phyloP scores from a whole-genome alignment of 345 rosid genomes.

The Rhodamnia argentea region DNA sequence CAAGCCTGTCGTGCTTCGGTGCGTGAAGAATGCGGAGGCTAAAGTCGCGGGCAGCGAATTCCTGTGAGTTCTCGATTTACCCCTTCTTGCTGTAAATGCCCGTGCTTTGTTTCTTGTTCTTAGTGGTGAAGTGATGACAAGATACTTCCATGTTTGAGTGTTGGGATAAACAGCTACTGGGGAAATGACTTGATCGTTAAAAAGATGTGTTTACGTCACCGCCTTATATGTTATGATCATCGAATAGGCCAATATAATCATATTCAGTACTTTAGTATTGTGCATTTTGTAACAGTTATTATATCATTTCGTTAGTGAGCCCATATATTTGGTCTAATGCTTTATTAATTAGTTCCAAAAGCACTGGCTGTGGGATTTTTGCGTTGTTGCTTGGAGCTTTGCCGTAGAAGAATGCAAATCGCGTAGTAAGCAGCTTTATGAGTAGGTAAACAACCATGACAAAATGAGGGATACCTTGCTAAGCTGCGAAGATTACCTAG shows the following conservation, averaged over 20 bases:
- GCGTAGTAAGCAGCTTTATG: neutral
- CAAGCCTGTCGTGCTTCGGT: constrained; percentile 80
- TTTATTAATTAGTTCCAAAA: neutral
- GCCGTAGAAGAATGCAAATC: neutral
- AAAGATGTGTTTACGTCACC: neutral
- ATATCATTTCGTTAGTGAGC: neutral
- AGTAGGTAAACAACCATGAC: neutral
- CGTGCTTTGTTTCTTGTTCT: neutral
- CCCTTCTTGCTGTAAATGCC: neutral
- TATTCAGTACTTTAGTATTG: neutral
- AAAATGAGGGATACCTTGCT: neutral
- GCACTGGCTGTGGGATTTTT: neutral
- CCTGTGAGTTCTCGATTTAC: constrained; percentile 36
- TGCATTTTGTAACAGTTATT: neutral
- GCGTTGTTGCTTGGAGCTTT: neutral
- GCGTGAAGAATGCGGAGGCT: constrained; percentile 90
- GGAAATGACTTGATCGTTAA: neutral
- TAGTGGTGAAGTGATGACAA: neutral
- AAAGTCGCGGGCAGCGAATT: constrained; percentile 64
- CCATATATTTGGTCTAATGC: neutral
- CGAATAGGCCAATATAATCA: neutral
- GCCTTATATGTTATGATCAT: neutral
- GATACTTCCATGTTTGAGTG: neutral
- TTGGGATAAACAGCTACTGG: neutral
- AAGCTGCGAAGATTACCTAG: neutral